Base-by-base conservation (phyloP, 257 asterid species). In the Echium plantagineum region DNA sequence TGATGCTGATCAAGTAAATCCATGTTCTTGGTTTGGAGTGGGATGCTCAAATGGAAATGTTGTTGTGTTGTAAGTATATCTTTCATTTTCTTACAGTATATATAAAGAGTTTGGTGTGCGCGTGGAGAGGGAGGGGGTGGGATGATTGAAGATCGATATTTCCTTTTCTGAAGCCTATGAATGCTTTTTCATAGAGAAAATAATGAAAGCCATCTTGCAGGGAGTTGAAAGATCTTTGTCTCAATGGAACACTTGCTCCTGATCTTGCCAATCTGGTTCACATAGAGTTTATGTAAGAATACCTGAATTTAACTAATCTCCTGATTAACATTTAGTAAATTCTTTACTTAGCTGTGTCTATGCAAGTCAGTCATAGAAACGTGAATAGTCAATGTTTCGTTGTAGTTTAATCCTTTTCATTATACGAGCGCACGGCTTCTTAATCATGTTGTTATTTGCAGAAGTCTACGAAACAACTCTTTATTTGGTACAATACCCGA, bases 21-120 rank as follows among this genome's bases (percentile, higher is more conserved):
- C 90, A 0, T 93, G 97, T 80, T 77, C 73, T 62, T 93, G 95
- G 94, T 75, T 69, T 74, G 96, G 97, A 47, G 75, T 93, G 72
- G 85, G 76, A 63, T 93, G 97, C 72, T 77, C 77, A 49, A 55
- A 72, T 63, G 89, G 83, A 66, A 60, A 64, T 70, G 95, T 84
- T 70, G 90, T 82, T 19, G 77, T 75, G 61, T 62, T 89, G 98
- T 89, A 78, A 89, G 95, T 83, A 67, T 19, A 21, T 10, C n/a
- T n/a, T n/a, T n/a, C n/a, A n/a, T n/a, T n/a, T n/a, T n/a, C n/a
- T n/a, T n/a, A n/a, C n/a, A n/a, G 5, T 26, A 26, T 26, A 2
- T 26, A 26, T 26, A n/a, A 26, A 26, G 30, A 5, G 5, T 2
- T 26, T 26, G 2, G 30, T n/a, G 48, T 15, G 48, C 9, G 3